Evolutionary conservation across 2,329 filamentous ascomycete species (phyloP).

Genomic region (Pestalotiopsis sp.): DNA sequence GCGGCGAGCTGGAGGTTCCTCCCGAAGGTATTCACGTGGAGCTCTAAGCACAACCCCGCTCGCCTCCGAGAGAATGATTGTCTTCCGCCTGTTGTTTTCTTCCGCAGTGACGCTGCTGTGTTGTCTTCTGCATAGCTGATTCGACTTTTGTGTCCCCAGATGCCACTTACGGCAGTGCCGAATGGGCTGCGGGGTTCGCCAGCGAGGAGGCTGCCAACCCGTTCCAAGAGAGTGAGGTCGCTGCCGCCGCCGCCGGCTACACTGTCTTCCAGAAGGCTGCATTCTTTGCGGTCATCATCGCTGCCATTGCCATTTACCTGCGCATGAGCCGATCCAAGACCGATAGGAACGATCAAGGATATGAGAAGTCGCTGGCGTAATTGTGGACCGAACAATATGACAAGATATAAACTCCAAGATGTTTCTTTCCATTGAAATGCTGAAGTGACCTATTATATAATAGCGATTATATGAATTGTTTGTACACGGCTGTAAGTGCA

Average conservation of each 20-base stretch:
- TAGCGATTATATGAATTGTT: background rate
- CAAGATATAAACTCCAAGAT: background rate
- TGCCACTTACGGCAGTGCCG: constrained; percentile 36
- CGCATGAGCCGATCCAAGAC: constrained; percentile 40
- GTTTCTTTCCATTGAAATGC: background rate
- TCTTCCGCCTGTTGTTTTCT: constrained; percentile 13
- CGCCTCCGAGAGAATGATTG: constrained; percentile 12
- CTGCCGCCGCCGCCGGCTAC: constrained; percentile 37
- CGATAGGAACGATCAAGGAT: constrained; percentile 34
- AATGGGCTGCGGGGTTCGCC: constrained; percentile 39
- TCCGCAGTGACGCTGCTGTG: constrained; percentile 20
- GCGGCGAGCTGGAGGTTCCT: constrained; percentile 80
- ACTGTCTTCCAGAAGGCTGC: constrained; percentile 52
- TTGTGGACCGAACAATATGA: constrained; percentile 9
- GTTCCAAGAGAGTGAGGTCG: constrained; percentile 23
- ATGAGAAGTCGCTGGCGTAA: constrained; percentile 49
- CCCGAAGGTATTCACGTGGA: constrained; percentile 92
- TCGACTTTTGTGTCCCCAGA: constrained; percentile 28
- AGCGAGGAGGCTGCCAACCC: constrained; percentile 32
- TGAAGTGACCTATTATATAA: background rate
- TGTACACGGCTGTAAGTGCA: background rate
- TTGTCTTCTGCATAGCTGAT: constrained; percentile 35
- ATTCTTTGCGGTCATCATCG: constrained; percentile 51
- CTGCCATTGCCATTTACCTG: constrained; percentile 47
- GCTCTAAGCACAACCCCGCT: constrained; percentile 62